Conservation (phyloP, 306 rosid genomes). For the Canavalia ensiformis region DNA sequence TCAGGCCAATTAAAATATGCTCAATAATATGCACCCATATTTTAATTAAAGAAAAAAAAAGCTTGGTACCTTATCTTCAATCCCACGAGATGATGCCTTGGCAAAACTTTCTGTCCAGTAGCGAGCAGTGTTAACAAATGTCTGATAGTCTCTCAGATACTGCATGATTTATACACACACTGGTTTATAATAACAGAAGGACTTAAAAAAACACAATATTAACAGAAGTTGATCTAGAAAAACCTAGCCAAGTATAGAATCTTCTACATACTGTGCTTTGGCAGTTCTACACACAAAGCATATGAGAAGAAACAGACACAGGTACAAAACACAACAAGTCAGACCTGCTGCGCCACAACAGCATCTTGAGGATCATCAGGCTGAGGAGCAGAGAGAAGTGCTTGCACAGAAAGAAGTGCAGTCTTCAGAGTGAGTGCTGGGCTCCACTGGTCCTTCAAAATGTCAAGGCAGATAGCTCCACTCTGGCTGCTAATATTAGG, state of each 20-base stretch:
- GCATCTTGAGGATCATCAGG: constrained; percentile 99
- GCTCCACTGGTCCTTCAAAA: constrained; percentile 99
- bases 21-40: constrained; percentile 25
- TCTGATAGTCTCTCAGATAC: constrained; percentile 87
- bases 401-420: constrained; percentile 98
- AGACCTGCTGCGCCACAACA: constrained; percentile 96
- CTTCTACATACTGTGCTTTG: constrained; percentile 7
- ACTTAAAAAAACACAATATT: not conserved
- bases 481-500: constrained; percentile 99
- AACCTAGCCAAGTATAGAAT: not conserved
- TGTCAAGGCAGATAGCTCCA: constrained; percentile 97
- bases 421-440: constrained; percentile 98
- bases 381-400: constrained; percentile 95
- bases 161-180: constrained; percentile 52
- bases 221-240: constrained; percentile 17
- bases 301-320: constrained; percentile 17
- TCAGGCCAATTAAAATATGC: constrained; percentile 26
- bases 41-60: constrained; percentile 28
- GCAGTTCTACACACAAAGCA: constrained; percentile 23
- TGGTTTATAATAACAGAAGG: constrained; percentile 23
- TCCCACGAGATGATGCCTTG: constrained; percentile 76
- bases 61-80: constrained; percentile 81
- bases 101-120: constrained; percentile 99
- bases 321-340: constrained; percentile 17
- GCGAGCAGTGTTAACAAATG: constrained; percentile 89